Conservation (phyloP, 2,329 filamentous ascomycete genomes). For the Stagonosporopsis tanaceti region DNA sequence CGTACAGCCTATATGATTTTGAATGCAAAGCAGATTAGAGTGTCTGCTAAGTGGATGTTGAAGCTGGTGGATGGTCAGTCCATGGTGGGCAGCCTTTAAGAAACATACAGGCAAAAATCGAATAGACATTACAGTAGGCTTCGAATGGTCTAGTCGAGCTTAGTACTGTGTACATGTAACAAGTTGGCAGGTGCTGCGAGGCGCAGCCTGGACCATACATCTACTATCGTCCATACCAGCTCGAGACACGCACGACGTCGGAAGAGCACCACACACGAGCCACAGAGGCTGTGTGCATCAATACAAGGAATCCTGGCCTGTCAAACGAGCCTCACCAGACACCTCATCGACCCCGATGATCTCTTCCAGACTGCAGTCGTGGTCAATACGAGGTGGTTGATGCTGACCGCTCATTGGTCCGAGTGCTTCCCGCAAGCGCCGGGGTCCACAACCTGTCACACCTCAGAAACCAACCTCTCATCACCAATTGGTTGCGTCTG, state of each 20-base stretch:
- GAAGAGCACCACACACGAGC: conserved; percentile 10
- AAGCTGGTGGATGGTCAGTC: neutral
- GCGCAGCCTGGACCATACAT: conserved; percentile 17
- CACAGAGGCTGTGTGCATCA: conserved; percentile 25
- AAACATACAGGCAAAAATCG: neutral
- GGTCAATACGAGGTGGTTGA: conserved; percentile 23
- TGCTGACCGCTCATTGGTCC: conserved; percentile 34
- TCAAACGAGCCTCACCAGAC: conserved; percentile 22
- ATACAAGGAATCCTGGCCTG: conserved; percentile 1
- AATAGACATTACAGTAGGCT: neutral
- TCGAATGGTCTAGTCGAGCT: conserved; percentile 1
- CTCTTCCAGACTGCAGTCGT: conserved; percentile 15
- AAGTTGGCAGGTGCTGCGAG: conserved; percentile 3
- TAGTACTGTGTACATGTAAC: conserved; percentile 8
- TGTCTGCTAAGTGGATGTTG: neutral
- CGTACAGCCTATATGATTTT: neutral
- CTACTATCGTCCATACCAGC: neutral
- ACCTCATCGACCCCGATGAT: conserved; percentile 14
- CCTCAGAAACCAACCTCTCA: conserved; percentile 26
- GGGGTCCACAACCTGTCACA: conserved; percentile 38
- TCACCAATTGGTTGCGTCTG: conserved; percentile 43
- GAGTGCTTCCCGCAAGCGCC: conserved; percentile 38
- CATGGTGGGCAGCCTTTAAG: neutral
- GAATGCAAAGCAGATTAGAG: neutral
- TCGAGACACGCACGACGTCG: conserved; percentile 16